Percentiles rank a stretch among this genome's conserved stretches.
These are phyloP conservation scores for Diplodia sapinea DNA, from an alignment of 2,329 filamentous ascomycete genomes.

Conservation along the genomic window DNA sequence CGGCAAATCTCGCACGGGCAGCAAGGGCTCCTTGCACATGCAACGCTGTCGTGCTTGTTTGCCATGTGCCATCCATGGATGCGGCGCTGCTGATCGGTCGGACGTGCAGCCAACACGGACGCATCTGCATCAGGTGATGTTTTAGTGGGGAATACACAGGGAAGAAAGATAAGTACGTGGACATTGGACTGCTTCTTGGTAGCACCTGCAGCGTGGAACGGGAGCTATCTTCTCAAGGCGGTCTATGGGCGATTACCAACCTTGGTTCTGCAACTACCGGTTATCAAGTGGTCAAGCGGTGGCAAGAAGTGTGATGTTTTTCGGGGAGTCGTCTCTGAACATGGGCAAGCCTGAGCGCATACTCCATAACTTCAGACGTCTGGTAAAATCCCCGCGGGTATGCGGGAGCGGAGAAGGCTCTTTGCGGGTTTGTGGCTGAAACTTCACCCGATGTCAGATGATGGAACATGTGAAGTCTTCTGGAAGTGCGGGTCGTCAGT, in stretches of 20 bases:
- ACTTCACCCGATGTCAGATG: neutral
- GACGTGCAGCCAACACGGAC: neutral
- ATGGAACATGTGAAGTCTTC: constrained; percentile 11
- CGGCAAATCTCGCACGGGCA: neutral
- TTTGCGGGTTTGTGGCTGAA: constrained; percentile 1
- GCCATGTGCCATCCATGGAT: neutral
- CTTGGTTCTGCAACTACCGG: neutral
- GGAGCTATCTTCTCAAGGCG: neutral
- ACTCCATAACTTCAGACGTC: constrained; percentile 21
- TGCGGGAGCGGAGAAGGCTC: constrained; percentile 11
- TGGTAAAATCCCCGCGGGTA: constrained; percentile 5
- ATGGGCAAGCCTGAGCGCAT: constrained; percentile 11
- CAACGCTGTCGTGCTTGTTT: neutral
- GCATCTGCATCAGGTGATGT: constrained; percentile 18
- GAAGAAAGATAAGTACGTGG: neutral
- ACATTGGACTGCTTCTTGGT: neutral
- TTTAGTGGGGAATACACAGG: neutral
- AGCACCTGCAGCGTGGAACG: neutral
- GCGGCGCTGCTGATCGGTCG: neutral
- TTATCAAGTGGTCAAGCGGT: neutral
- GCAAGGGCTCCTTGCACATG: constrained; percentile 17
- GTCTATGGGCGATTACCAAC: neutral
- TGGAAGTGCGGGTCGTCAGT: neutral
- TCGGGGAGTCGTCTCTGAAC: neutral
- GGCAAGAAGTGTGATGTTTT: neutral